These are phyloP conservation scores for Pyrenophora teres DNA, from an alignment of 2,329 filamentous ascomycete genomes.

Conservation along the genomic window DNA sequence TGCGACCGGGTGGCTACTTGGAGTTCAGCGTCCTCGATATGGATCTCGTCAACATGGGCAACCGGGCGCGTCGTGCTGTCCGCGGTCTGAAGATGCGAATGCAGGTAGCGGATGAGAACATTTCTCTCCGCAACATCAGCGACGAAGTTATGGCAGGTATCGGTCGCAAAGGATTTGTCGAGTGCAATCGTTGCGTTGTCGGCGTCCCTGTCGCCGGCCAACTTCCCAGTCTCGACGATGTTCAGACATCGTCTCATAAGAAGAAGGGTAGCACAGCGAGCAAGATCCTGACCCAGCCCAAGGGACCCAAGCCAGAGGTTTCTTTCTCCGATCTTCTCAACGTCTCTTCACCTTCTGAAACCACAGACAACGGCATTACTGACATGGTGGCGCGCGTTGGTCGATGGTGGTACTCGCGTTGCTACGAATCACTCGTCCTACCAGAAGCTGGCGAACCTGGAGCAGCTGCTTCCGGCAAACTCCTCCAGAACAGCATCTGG, in stretches of 20 bases:
- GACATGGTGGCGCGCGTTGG: slow-evolving; percentile 91
- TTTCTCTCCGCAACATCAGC: slow-evolving; percentile 61
- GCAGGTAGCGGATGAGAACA: slow-evolving; percentile 63
- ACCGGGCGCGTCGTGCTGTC: slow-evolving; percentile 68
- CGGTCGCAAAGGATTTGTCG: slow-evolving; percentile 70
- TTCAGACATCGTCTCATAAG: slow-evolving; percentile 24
- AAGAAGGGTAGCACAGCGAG: slow-evolving; percentile 40
- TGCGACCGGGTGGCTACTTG: slow-evolving; percentile 78
- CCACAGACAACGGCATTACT: slow-evolving; percentile 79
- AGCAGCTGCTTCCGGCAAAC: slow-evolving; percentile 39
- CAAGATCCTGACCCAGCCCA: slow-evolving; percentile 22
- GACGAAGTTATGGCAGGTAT: slow-evolving; percentile 67
- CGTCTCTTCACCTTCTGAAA: slow-evolving; percentile 38
- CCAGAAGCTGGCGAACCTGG: slow-evolving; percentile 41
- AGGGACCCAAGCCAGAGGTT: slow-evolving; percentile 36
- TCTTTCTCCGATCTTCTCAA: slow-evolving; percentile 47
- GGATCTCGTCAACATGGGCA: slow-evolving; percentile 83
- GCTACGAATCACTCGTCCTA: slow-evolving; percentile 75
- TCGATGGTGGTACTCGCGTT: slow-evolving; percentile 94
- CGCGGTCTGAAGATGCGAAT: slow-evolving; percentile 73
- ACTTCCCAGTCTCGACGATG: slow-evolving; percentile 43
- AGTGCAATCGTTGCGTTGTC: slow-evolving; percentile 76
- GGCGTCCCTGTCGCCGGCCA: slow-evolving; percentile 71
- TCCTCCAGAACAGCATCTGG: slow-evolving; percentile 72
- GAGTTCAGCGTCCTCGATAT: slow-evolving; percentile 78